phyloP scores from a whole-genome alignment of 768 basidiomycete species.

The Lentinula guzmanii region DNA sequence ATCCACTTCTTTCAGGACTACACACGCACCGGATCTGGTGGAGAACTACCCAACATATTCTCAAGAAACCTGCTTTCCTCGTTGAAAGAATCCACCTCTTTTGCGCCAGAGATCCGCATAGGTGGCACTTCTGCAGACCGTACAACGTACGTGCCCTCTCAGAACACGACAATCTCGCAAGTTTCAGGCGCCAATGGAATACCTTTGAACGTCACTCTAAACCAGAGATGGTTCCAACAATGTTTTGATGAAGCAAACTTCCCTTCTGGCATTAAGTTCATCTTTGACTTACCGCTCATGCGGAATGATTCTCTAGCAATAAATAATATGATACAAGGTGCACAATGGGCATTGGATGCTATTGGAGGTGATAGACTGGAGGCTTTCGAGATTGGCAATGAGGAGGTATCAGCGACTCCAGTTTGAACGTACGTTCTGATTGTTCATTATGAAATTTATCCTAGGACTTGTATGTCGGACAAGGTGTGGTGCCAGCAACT shows the following conservation, averaged over 20 bases:
- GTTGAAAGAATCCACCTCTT: not conserved
- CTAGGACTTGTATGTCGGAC: not conserved
- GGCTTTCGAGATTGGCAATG: not conserved
- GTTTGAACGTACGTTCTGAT: not conserved
- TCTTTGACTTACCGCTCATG: slow-evolving; percentile 1
- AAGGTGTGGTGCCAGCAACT: not conserved
- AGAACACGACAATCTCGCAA: not conserved
- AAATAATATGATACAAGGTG: not conserved
- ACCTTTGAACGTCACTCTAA: slow-evolving; percentile 1
- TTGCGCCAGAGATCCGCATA: slow-evolving; percentile 1
- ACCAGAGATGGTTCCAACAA: not conserved
- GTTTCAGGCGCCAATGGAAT: not conserved
- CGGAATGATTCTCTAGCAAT: slow-evolving; percentile 3
- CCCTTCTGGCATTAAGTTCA: not conserved
- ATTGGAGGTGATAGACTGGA: not conserved
- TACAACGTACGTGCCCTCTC: not conserved
- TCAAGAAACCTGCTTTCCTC: not conserved
- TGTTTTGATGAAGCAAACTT: not conserved
- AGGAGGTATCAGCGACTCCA: not conserved
- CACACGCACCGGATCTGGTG: not conserved
- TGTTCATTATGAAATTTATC: too few species aligned
- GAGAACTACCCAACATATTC: not conserved
- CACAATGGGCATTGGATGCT: not conserved
- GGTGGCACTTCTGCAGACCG: slow-evolving; percentile 4
- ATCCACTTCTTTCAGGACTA: slow-evolving; percentile 4